Percentiles rank a stretch among this genome's conserved stretches.
Evolutionary conservation across 164 flowering plant genomes (phyloP).

Genomic region (Paratinospora sagittata): DNA sequence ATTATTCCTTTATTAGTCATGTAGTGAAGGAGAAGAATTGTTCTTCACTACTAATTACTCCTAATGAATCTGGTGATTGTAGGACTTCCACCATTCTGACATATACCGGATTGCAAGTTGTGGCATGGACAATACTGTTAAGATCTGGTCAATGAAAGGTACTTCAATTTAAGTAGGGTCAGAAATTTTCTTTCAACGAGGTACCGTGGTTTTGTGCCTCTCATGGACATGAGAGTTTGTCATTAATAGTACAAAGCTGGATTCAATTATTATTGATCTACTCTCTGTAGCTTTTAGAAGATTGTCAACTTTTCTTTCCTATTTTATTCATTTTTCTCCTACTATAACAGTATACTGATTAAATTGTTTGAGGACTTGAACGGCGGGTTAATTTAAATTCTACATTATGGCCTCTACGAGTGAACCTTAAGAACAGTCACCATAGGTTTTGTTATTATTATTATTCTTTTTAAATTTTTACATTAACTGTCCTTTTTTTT

Average conservation of each 20-base stretch:
- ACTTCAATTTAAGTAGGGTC: constrained; percentile 1
- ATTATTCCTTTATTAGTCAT: not conserved
- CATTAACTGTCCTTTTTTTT: not conserved
- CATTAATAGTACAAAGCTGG: not conserved
- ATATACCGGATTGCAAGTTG: constrained; percentile 92
- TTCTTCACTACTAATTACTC: not conserved
- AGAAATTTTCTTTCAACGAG: not conserved
- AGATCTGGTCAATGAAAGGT: constrained; percentile 99
- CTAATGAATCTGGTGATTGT: constrained; percentile 3
- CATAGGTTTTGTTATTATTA: not conserved
- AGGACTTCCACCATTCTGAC: constrained; percentile 99
- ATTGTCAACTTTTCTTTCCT: not conserved
- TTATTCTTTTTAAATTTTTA: not conserved
- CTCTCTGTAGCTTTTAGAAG: not conserved
- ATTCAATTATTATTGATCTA: not conserved
- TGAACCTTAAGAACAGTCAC: not conserved
- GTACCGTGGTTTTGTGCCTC: not conserved
- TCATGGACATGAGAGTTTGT: not conserved
- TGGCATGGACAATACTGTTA: constrained; percentile 99
- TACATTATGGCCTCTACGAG: not conserved
- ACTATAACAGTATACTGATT: not conserved
- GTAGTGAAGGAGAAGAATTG: not conserved
- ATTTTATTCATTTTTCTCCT: not conserved
- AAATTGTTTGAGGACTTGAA: not conserved
- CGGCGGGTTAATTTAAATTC: not conserved